Evolutionary conservation across 2,329 filamentous ascomycete genomes (phyloP), one percentile per base, ranked within the genome.

Genomic region (Ramichloridium luteum): DNA sequence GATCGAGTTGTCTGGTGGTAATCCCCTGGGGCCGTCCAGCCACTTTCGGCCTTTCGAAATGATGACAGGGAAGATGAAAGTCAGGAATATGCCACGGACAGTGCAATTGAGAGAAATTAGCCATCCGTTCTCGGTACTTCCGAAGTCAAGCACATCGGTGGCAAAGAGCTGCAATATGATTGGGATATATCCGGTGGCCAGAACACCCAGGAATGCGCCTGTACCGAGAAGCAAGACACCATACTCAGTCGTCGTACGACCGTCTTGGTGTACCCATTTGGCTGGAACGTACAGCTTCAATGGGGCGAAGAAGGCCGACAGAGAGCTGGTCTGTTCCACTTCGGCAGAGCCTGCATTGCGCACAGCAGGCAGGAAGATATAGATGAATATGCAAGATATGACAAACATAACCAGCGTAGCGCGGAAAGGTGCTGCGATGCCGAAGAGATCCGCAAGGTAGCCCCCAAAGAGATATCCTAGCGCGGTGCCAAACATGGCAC

Each of bases 121-220:
- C 36, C 54, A 56, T 1, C 62, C 59, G 31, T 67, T 67, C 29
- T 60, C 58, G 6, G 46, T 57, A 0, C 60, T 60, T 3, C 57
- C 56, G 32, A 66, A 67, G 5, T 49, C 50, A 35, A 64, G 63
- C 3, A 56, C 48, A 15, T 62, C 56, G 1, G 62, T 65, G 4
- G 59, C 53, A 42, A 63, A 67, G 56, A 66, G 61, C 33, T 67
- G 63, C 0, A 67, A 53, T 8, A 82, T 56, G 0, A 71, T 61
- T 0, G 74, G 71, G 0, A 77, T 74, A 34, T 79, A 82, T 2
- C 74, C 75, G 0, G 77, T 80, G 0, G 77, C 76, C 2, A 80
- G 61, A 48, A 81, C 74, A 0, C 72, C 76, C 0, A 78, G 54
- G 36, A 80, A 82, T 2, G 79, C 74, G 1, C 77, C 77, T 1